Base-by-base conservation (phyloP, 2,329 filamentous ascomycete species). In the Neofusicoccum laricinum region DNA sequence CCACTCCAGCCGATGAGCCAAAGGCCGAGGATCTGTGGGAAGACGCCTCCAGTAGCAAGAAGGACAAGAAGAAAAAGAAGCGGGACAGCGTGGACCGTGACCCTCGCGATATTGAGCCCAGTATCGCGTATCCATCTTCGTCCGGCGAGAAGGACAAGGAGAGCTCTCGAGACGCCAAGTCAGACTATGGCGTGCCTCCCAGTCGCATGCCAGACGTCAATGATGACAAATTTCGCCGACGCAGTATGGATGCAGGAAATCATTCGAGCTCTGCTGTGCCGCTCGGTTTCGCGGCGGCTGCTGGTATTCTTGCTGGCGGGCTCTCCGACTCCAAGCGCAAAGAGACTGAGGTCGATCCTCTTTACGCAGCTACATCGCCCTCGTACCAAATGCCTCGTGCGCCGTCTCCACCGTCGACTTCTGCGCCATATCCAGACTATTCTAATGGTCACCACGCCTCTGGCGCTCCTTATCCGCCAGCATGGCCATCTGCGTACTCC, bases 71-170 rank as follows among this genome's bases (percentile, higher is more conserved):
- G 63, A 71, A 70, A 10, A 76, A 73, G 64, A 70, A 71, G 17
- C 14, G 70, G 69, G 63, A 68, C 50, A 66, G 69, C 68, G 69
- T 71, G 8, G 77, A 78, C 40, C 73, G 73, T 48, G 77, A 79
- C 65, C 67, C 68, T 14, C 65, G 68, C 15, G 72, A 71, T 45
- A 64, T 69, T 25, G 71, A 71, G 48, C 68, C 71, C 32, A 32
- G 14, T 2, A 49, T 21, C 59, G 11, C 46, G 2, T 55, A 51
- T 5, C 45, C 36, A 19, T 19, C 50, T 21, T 12, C 50, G 7
- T 6, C 53, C 34, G 21, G 15, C 4, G 50, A 64, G n/a, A 51
- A 64, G 53, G 51, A 38, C 4, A 48, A 46, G 55, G 55, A 59
- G 21, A 19, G 34, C 36, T 19, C 43, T 25, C 61, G 61, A 12